Evolutionary conservation across 345 rosid genomes (phyloP).

Genomic region (Turnera subulata): DNA sequence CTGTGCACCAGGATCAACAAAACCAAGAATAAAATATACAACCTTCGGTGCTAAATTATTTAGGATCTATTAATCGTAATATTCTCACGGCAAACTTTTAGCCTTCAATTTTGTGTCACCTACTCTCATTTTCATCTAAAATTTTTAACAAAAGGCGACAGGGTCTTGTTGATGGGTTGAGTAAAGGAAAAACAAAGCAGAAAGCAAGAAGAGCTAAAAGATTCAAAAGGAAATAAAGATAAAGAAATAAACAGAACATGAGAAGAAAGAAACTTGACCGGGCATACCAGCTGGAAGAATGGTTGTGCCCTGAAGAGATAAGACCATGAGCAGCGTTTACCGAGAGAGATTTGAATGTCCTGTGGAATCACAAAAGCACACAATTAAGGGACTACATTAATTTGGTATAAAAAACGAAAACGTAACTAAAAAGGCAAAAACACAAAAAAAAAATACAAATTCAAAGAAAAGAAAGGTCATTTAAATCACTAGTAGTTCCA

Average conservation of each 20-base stretch:
- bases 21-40: no score
- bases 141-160: no score
- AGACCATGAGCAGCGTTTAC: background rate
- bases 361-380: background rate
- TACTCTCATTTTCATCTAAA: no score
- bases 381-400: background rate
- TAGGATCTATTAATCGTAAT: no score
- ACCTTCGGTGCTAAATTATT: no score
- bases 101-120: no score
- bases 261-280: background rate
- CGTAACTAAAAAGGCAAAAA: background rate
- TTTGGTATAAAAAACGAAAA: no score
- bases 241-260: background rate
- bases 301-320: background rate
- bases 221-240: background rate
- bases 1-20: no score
- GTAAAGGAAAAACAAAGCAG: no score
- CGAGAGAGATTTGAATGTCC: background rate
- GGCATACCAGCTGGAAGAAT: background rate
- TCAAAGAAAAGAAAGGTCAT: background rate
- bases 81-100: no score
- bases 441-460: background rate
- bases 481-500: constrained; percentile 3
- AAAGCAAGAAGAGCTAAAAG: no score
- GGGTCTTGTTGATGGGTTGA: no score